Base-by-base conservation (phyloP, 2,329 filamentous ascomycete genomes). In the Eutypella sp. region DNA sequence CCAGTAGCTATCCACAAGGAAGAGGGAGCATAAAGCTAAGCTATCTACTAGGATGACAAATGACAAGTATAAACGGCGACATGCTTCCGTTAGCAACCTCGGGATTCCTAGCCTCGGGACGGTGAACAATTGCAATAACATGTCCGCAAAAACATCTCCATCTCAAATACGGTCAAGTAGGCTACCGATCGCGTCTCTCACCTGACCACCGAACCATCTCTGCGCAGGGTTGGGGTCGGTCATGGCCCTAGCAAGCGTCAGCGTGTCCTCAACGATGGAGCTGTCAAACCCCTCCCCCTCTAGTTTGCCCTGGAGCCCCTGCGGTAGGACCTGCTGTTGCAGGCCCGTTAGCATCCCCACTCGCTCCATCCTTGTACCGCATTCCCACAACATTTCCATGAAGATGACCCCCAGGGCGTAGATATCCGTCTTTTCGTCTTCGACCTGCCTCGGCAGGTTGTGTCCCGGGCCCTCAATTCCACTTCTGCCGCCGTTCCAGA, bases 371-470 rank as follows among this genome's bases (percentile, higher is more conserved):
- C 68, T 71, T 0, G 74, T 78, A 41, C 63, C 63, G 43, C 83
- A 77, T 7, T 63, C 67, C 50, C 75, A 80, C 5, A 84, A 53
- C 51, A 84, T 69, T 61, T 85, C 82, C 36, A 83, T 76, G 0
- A 80, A 65, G 7, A 84, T 75, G 9, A 84, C 74, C 0, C 80
- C 81, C 1, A 84, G 67, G 0, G 81, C 76, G 52, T 76, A 84
- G 1, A 83, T 71, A 48, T 84, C 82, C 1, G 83, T 64, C 43
- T 78, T 79, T 51, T 78, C 78, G 53, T 72, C 73, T n/a, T n/a
- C n/a, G n/a, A n/a, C n/a, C n/a, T n/a, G n/a, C n/a, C n/a, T n/a
- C n/a, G n/a, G n/a, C n/a, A n/a, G n/a, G n/a, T n/a, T n/a, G n/a
- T n/a, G n/a, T n/a, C n/a, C n/a, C n/a, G n/a, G n/a, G n/a, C n/a